Conservation (phyloP, 345 rosid genomes). For the Bruguiera parviflora region DNA sequence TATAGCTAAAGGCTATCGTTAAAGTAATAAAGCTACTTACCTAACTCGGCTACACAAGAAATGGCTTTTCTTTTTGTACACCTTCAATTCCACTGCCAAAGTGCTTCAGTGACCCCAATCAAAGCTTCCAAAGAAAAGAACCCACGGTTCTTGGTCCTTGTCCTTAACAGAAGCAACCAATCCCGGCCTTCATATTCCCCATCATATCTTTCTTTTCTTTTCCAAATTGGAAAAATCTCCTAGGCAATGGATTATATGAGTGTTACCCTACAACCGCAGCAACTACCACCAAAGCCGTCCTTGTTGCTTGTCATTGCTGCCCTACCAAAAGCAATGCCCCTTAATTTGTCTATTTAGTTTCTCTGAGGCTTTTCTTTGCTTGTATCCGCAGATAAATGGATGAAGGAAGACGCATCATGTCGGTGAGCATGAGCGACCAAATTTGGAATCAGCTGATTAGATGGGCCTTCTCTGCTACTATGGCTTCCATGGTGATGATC, state of each 20-base stretch:
- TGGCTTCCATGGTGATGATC: constrained; percentile 29
- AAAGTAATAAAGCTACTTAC: no score
- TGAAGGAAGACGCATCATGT: constrained; percentile 59
- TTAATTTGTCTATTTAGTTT: constrained; percentile 12
- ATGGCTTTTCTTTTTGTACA: no score
- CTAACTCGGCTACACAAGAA: no score
- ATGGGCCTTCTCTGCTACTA: constrained; percentile 34
- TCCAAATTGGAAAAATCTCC: constrained; percentile 5
- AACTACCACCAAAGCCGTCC: constrained; percentile 10
- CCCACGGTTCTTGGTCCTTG: background rate
- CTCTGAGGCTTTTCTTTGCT: constrained; percentile 58
- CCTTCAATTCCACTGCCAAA: no score
- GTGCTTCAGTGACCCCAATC: no score
- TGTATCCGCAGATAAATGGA: constrained; percentile 55
- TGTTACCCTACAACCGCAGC: constrained; percentile 24
- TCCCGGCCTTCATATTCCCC: constrained; percentile 14
- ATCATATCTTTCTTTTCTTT: background rate
- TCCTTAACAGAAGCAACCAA: background rate
- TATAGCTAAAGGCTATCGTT: no score
- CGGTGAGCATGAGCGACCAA: constrained; percentile 43
- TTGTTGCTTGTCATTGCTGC: constrained; percentile 17
- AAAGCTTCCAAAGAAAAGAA: constrained; percentile 2
- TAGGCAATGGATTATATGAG: constrained; percentile 17
- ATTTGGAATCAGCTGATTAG: constrained; percentile 55
- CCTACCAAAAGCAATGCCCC: constrained; percentile 12